These are phyloP conservation scores for Mytilinidion resinicola DNA, from an alignment of 495 filamentous ascomycete species.

Conservation along the genomic window DNA sequence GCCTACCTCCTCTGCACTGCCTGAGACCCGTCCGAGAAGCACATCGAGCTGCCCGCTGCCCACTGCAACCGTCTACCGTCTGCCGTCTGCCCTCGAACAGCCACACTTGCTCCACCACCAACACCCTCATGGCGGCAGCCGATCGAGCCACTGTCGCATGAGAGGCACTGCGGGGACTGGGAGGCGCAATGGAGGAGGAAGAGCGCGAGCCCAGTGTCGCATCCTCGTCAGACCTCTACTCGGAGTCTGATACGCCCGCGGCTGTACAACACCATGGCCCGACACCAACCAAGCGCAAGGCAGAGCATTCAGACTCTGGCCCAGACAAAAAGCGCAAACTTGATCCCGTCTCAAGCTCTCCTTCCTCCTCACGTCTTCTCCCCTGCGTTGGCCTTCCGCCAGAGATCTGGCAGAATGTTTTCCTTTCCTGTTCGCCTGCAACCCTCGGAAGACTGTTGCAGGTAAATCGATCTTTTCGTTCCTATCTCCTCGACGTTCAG, in stretches of 20 bases:
- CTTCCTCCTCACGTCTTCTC: conserved; percentile 1
- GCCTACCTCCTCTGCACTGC: background rate
- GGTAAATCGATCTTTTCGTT: conserved; percentile 34
- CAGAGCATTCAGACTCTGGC: conserved; percentile 6
- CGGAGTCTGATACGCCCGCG: conserved; percentile 15
- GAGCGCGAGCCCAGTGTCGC: conserved; percentile 16
- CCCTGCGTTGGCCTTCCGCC: conserved; percentile 24
- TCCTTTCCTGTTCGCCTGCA: conserved; percentile 28
- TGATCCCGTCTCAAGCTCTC: background rate
- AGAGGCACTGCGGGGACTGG: conserved; percentile 9
- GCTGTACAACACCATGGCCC: background rate
- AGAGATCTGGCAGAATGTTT: conserved; percentile 36
- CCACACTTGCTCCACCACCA: background rate
- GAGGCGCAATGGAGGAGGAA: conserved; percentile 27
- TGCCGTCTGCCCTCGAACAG: no score
- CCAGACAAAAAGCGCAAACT: conserved; percentile 24
- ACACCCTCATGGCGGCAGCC: conserved; percentile 16
- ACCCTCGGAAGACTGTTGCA: conserved; percentile 31
- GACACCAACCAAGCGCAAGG: conserved; percentile 20
- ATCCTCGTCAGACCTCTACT: conserved; percentile 25
- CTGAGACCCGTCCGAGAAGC: background rate
- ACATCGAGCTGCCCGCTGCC: no score
- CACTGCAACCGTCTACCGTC: no score
- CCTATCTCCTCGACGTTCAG: conserved; percentile 41
- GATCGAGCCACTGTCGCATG: conserved; percentile 11